A percentile compares a stretch with the other conserved stretches of the same genome.
These are phyloP conservation scores for Saccharomycopsis olivae DNA, from an alignment of 805 yeast genomes.

Conservation along the genomic window DNA sequence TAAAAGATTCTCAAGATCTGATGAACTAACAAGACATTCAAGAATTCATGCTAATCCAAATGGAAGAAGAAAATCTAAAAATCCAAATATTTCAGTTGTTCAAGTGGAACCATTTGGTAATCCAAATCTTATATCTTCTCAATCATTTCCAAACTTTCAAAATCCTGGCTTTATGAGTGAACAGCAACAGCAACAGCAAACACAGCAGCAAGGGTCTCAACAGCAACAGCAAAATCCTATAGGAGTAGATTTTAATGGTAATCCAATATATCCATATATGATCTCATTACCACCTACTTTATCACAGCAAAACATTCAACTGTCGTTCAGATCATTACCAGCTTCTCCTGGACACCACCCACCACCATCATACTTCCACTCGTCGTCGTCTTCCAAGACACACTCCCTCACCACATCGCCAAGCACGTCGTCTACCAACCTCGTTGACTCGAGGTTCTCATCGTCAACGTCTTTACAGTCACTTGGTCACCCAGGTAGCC, in stretches of 20 bases:
- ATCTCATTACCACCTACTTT: conserved; percentile 6
- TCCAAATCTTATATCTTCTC: background rate
- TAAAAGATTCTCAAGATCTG: conserved; percentile 59
- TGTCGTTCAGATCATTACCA: background rate
- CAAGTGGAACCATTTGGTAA: conserved; percentile 4
- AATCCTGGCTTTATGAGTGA: background rate
- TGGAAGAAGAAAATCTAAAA: conserved; percentile 41
- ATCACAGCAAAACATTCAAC: background rate
- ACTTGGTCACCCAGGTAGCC: too few species aligned
- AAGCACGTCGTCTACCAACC: too few species aligned
- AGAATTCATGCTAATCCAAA: conserved; percentile 66
- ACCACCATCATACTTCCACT: too few species aligned
- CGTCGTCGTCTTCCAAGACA: too few species aligned
- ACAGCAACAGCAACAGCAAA: conserved; percentile 1
- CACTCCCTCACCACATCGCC: too few species aligned
- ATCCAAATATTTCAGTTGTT: conserved; percentile 7
- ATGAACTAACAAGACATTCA: conserved; percentile 64
- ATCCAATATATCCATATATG: conserved; percentile 18
- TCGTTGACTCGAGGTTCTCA: too few species aligned
- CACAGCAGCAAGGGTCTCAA: background rate
- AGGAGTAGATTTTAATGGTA: conserved; percentile 18
- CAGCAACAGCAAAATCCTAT: conserved; percentile 16
- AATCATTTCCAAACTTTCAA: background rate
- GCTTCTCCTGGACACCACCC: conserved; percentile 6
- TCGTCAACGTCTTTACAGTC: too few species aligned